Base-by-base conservation (phyloP, 257 asterid species). In the Solanum clarkiae region DNA sequence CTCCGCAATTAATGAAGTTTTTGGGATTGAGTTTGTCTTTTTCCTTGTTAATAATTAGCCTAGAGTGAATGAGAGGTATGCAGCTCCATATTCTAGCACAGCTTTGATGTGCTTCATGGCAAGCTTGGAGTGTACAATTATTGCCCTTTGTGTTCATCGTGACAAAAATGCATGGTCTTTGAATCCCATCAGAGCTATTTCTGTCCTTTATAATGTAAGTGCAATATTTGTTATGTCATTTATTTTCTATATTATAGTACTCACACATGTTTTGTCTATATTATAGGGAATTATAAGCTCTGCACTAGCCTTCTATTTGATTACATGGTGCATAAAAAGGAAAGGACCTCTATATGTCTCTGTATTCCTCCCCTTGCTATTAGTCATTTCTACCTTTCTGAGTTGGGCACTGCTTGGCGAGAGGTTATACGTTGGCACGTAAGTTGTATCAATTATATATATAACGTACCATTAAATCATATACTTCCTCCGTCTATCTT, bases 321-420 rank as follows among this genome's bases (percentile, higher is more conserved):
- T 92, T 92, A 53, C 97, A 12, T 94, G 96, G 94, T 95, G 98
- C 57, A 88, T 94, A 14, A 91, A 89, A 83, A 94, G 90, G 87
- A 95, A 92, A 90, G 98, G 98, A 14, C 98, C 98, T 40, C 87
- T 95, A 1, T 94, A 94, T 16, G 98, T 94, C 15, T 93, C 97
- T 2, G 93, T 96, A 53, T 96, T 94, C 88, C 93, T 93, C 84
- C 98, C 99, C 0, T 87, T 94, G 92, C 86, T 93, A n/a, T 95
- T 96, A 1, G 95, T 96, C 29, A 90, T 96, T 42, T 96, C 94
- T 82, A 97, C 99, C 18, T 81, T 93, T 45, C 92, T 96, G 77
- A 96, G 98, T 15, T 96, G 98, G 98, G 92, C 93, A 68, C 55
- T 96, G n/a, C 95, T 96, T 8, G 85, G 86, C 9, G 98, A 96